Percentiles rank a stretch among this genome's conserved stretches.
Evolutionary conservation across 495 filamentous ascomycete species (phyloP).

Genomic region (Pseudotulostoma volvatum): DNA sequence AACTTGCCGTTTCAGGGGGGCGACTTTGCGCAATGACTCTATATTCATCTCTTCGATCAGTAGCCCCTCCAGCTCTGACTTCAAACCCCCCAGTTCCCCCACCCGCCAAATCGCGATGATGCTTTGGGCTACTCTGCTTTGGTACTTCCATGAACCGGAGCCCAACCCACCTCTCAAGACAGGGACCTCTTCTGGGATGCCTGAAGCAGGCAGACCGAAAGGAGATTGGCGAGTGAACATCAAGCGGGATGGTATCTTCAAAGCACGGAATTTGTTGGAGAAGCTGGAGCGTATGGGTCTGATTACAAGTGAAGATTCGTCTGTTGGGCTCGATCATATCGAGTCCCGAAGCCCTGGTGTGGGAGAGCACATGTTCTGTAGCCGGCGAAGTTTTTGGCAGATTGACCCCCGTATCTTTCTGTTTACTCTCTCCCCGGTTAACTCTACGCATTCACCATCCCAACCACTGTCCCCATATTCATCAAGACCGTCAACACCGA

Average conservation of each 20-base stretch:
- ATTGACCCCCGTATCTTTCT: constrained; percentile 73
- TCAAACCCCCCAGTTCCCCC: constrained; percentile 59
- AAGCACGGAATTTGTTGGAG: constrained; percentile 62
- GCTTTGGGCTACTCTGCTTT: constrained; percentile 86
- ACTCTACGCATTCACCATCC: constrained; percentile 12
- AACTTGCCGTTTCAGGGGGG: constrained; percentile 47
- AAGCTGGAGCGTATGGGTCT: constrained; percentile 90
- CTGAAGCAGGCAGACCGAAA: constrained; percentile 50
- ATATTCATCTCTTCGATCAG: constrained; percentile 86
- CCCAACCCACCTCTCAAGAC: constrained; percentile 39
- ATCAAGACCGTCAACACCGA: constrained; percentile 46
- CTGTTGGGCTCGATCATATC: constrained; percentile 43
- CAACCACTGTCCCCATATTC: constrained; percentile 39
- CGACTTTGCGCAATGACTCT: constrained; percentile 61
- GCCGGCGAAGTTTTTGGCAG: constrained; percentile 78
- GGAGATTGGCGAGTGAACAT: constrained; percentile 83
- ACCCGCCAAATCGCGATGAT: constrained; percentile 86
- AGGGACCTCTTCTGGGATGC: constrained; percentile 45
- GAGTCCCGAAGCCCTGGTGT: constrained; percentile 44
- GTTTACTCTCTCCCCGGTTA: constrained; percentile 58
- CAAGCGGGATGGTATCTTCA: constrained; percentile 71
- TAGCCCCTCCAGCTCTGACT: constrained; percentile 61
- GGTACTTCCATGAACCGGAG: constrained; percentile 73
- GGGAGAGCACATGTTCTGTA: constrained; percentile 72
- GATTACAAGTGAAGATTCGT: constrained; percentile 57